phyloP scores from a whole-genome alignment of 805 yeast species.

The Candida ovalis region DNA sequence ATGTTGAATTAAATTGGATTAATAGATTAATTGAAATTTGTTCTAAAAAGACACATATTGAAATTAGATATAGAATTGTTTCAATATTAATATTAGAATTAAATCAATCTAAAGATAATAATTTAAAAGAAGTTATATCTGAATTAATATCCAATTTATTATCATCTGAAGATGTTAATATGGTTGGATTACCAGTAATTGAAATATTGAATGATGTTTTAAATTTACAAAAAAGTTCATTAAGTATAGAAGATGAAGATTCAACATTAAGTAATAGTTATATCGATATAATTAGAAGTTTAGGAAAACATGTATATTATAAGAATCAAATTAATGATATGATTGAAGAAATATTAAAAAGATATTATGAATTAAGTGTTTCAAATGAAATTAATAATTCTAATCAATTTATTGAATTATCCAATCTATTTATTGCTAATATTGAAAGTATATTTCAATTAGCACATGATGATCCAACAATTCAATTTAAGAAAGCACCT shows the following conservation, averaged over 20 bases:
- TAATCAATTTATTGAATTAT: conserved; percentile 14
- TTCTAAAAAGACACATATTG: conserved; percentile 64
- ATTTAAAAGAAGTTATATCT: conserved; percentile 20
- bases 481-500: conserved; percentile 36
- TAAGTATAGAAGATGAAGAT: conserved; percentile 16
- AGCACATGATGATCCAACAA: conserved; percentile 28
- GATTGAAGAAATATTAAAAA: conserved; percentile 59
- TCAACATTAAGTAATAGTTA: conserved; percentile 40
- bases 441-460: conserved; percentile 24
- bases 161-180: conserved; percentile 66
- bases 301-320: conserved; percentile 78
- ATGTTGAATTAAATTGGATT: conserved; percentile 43
- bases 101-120: conserved; percentile 27
- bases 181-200: conserved; percentile 82
- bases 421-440: conserved; percentile 23
- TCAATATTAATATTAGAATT: conserved; percentile 50
- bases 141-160: conserved; percentile 44
- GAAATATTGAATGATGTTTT: conserved; percentile 67
- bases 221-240: conserved; percentile 38
- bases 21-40: conserved; percentile 56
- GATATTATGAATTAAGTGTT: conserved; percentile 32
- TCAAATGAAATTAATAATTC: conserved; percentile 8
- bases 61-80: conserved; percentile 28
- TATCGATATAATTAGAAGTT: conserved; percentile 57
- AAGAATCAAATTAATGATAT: conserved; percentile 84